Percentiles rank a stretch among this genome's conserved stretches.
These are phyloP conservation scores for Neonectria neomacrospora DNA, from an alignment of 2,329 filamentous ascomycete species.

Conservation along the genomic window DNA sequence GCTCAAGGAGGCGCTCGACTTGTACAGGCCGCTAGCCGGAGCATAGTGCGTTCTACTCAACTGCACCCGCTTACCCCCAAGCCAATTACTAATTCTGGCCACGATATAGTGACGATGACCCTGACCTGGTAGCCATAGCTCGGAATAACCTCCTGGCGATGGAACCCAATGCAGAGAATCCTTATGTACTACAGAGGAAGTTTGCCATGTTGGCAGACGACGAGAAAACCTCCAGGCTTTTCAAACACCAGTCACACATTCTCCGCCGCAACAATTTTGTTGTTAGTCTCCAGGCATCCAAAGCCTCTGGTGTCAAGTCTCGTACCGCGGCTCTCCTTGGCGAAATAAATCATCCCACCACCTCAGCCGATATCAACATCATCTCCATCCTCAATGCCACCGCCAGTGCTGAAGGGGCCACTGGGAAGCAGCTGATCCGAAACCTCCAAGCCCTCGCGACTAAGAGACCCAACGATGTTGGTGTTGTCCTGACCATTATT, in stretches of 20 bases:
- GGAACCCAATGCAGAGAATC: conserved; percentile 63
- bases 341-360: conserved; percentile 44
- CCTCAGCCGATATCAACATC: conserved; percentile 49
- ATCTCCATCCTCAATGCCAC: conserved; percentile 73
- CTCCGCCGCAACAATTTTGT: conserved; percentile 70
- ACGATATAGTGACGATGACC: conserved; percentile 68
- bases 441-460: conserved; percentile 76
- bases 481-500: conserved; percentile 80
- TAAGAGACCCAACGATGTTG: conserved; percentile 81
- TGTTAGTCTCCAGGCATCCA: conserved; percentile 73
- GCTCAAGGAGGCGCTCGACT: conserved; percentile 69
- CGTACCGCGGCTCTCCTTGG: conserved; percentile 58
- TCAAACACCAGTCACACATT: conserved; percentile 72
- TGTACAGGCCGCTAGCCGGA: conserved; percentile 71
- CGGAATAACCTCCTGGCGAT: conserved; percentile 69
- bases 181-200: conserved; percentile 73
- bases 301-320: conserved; percentile 69
- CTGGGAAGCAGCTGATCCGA: conserved; percentile 75
- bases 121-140: conserved; percentile 72
- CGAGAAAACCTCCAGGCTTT: conserved; percentile 71
- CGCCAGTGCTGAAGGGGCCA: conserved; percentile 72
- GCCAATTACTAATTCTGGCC: conserved; percentile 44
- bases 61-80: neutral
- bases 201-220: conserved; percentile 65
- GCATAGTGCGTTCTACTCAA: conserved; percentile 62